These are phyloP conservation scores for Harringtonia lauricola DNA, from an alignment of 2,329 filamentous ascomycete species.

Conservation along the genomic window DNA sequence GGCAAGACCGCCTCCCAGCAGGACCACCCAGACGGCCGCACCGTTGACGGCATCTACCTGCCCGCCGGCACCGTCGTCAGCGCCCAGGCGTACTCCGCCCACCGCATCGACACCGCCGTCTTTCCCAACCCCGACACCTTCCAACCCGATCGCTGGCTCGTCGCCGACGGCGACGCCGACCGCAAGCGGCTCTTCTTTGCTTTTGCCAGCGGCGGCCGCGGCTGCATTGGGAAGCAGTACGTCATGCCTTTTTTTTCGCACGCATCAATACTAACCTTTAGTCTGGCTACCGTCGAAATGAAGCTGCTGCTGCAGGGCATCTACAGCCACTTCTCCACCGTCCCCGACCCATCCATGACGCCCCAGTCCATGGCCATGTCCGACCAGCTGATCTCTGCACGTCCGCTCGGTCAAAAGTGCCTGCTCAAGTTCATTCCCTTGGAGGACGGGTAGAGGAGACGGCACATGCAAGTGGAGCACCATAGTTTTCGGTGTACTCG, in stretches of 20 bases:
- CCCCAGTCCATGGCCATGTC: slow-evolving; percentile 49
- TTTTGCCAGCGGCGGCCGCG: slow-evolving; percentile 53
- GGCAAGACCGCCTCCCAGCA: neutral
- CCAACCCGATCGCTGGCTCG: slow-evolving; percentile 75
- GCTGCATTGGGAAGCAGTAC: slow-evolving; percentile 58
- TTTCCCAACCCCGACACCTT: slow-evolving; percentile 73
- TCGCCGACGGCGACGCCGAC: slow-evolving; percentile 60
- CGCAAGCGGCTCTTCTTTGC: slow-evolving; percentile 52
- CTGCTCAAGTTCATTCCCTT: slow-evolving; percentile 35
- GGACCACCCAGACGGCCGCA: slow-evolving; percentile 29
- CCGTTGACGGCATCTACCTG: slow-evolving; percentile 42
- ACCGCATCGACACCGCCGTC: slow-evolving; percentile 49
- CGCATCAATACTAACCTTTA: slow-evolving; percentile 13
- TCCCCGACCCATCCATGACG: slow-evolving; percentile 42
- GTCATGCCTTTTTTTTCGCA: slow-evolving; percentile 18
- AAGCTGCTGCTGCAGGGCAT: slow-evolving; percentile 52
- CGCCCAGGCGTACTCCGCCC: slow-evolving; percentile 49
- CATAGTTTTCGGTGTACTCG: too few species aligned
- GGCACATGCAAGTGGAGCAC: too few species aligned
- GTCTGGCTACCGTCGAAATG: slow-evolving; percentile 57
- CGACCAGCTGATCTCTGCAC: slow-evolving; percentile 56
- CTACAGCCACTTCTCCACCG: slow-evolving; percentile 47
- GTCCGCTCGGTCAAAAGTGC: slow-evolving; percentile 49
- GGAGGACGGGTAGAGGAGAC: neutral
- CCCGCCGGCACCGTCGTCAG: slow-evolving; percentile 46